These are phyloP conservation scores for Dictyostelium citrinum DNA, from an alignment of 78 protist genomes.

Conservation along the genomic window DNA sequence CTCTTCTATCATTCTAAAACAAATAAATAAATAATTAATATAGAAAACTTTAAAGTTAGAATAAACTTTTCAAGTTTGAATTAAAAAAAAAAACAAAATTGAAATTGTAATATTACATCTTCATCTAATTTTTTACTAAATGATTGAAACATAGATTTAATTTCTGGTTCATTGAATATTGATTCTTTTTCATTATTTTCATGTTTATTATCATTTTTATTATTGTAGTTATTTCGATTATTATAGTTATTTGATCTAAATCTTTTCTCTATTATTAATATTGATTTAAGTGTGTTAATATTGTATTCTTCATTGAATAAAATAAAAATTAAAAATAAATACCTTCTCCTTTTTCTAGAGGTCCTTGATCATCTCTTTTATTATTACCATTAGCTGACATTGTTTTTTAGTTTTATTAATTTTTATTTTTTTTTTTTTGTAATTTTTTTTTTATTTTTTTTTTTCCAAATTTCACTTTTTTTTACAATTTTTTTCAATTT, in stretches of 20 bases:
- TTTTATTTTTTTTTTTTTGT: background rate
- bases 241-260: background rate
- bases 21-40: background rate
- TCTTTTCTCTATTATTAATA: background rate
- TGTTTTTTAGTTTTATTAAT: background rate
- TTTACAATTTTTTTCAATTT: too few relatives aligned
- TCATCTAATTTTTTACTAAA: slow-evolving; percentile 39
- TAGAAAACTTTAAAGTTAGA: background rate
- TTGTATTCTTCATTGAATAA: too few relatives aligned
- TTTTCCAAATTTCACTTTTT: too few relatives aligned
- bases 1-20: slow-evolving; percentile 71
- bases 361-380: background rate
- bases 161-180: slow-evolving; percentile 14
- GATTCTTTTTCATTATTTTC: background rate
- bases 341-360: background rate
- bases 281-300: background rate
- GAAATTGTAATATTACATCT: background rate
- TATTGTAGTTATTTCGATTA: background rate
- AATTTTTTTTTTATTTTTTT: background rate
- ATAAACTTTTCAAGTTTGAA: too few relatives aligned
- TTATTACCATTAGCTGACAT: background rate
- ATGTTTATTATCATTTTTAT: background rate
- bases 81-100: background rate
- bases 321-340: too few relatives aligned
- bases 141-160: background rate